Evolutionary conservation across 2,329 filamentous ascomycete species (phyloP).

Genomic region (Sarocladium kiliense): DNA sequence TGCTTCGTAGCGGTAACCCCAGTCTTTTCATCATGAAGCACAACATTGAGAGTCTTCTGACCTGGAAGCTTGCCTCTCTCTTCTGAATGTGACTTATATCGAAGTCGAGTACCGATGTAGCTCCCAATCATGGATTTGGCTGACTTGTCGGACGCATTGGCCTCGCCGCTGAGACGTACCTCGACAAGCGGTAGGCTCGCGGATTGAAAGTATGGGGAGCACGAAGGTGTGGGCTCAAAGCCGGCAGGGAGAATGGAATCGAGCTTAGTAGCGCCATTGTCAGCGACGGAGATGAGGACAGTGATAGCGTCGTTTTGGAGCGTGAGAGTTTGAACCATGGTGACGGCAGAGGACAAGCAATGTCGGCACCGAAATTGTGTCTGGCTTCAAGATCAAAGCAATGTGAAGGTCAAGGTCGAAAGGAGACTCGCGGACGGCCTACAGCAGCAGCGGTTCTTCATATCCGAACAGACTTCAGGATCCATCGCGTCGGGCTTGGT

Average conservation of each 20-base stretch:
- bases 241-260: slow-evolving; percentile 7
- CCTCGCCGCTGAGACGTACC: slow-evolving; percentile 20
- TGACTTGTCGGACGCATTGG: slow-evolving; percentile 18
- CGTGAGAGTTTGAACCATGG: background rate
- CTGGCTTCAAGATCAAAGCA: background rate
- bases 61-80: background rate
- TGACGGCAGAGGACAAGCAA: background rate
- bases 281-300: background rate
- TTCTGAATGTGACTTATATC: slow-evolving; percentile 16
- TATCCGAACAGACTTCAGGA: background rate
- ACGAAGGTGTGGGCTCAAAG: background rate
- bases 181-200: slow-evolving; percentile 15
- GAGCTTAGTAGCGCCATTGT: slow-evolving; percentile 2
- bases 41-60: slow-evolving; percentile 15
- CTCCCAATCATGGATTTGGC: slow-evolving; percentile 21
- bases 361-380: background rate
- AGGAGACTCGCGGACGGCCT: background rate
- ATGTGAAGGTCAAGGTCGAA: background rate
- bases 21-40: slow-evolving; percentile 13
- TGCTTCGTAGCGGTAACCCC: slow-evolving; percentile 16
- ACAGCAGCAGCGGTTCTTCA: background rate
- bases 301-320: slow-evolving; percentile 8
- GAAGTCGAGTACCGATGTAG: slow-evolving; percentile 18
- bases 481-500: background rate
- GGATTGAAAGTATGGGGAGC: slow-evolving; percentile 4